phyloP scores from a whole-genome alignment of 2,329 filamentous ascomycete species.

The Calonectria henricotiae region DNA sequence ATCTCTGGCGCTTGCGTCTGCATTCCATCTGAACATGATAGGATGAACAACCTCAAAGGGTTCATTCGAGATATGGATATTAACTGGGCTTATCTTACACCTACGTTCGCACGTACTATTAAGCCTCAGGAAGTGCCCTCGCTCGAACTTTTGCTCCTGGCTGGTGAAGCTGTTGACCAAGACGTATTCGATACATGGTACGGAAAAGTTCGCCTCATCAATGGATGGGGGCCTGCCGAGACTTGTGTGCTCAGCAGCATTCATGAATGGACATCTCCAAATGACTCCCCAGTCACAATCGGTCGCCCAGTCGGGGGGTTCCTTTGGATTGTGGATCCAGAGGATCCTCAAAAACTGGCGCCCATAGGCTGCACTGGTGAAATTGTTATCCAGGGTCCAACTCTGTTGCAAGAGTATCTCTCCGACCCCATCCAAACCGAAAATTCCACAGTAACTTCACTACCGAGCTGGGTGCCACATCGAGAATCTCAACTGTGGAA shows the following conservation, averaged over 20 bases:
- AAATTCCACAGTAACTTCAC: background rate
- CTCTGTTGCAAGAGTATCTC: conserved; percentile 3
- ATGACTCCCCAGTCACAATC: conserved; percentile 8
- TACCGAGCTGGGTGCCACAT: background rate
- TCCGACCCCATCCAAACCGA: background rate
- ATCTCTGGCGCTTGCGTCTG: conserved; percentile 11
- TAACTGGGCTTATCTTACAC: conserved; percentile 26
- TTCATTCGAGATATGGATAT: conserved; percentile 5
- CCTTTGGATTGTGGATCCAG: conserved; percentile 8
- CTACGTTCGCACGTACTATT: conserved; percentile 19
- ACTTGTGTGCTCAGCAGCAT: conserved; percentile 47
- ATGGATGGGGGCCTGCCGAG: conserved; percentile 46
- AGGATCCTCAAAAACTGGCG: background rate
- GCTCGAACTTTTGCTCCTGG: conserved; percentile 33
- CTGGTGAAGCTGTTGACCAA: conserved; percentile 37
- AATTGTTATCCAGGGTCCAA: conserved; percentile 6
- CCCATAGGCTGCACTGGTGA: conserved; percentile 1
- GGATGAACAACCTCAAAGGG: conserved; percentile 27
- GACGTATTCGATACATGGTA: conserved; percentile 42
- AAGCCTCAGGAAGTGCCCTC: conserved; percentile 2
- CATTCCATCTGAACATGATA: conserved; percentile 9
- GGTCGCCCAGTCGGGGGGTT: background rate
- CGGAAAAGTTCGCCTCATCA: conserved; percentile 34
- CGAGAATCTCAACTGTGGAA: background rate
- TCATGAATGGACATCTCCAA: conserved; percentile 49